A percentile compares a stretch with the other conserved stretches of the same genome.
Conservation (phyloP, 495 filamentous ascomycete genomes). For the Penicillium pancosmium region DNA sequence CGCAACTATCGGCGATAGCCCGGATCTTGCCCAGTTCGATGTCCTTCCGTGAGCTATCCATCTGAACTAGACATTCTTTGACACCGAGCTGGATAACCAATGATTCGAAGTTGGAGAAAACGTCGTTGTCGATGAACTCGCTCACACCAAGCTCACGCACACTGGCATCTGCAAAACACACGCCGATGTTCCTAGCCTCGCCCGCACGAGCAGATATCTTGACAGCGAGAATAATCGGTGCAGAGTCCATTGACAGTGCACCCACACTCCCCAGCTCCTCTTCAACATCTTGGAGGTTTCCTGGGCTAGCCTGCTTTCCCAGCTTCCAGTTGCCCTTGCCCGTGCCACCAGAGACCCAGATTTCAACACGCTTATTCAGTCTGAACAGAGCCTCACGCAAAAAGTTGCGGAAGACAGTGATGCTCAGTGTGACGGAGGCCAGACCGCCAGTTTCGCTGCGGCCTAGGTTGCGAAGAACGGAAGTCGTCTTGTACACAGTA, state of each 20-base stretch:
- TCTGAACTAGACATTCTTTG: constrained; percentile 84
- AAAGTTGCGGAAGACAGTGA: constrained; percentile 94
- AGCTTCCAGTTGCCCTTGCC: constrained; percentile 89
- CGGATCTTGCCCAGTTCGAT: constrained; percentile 85
- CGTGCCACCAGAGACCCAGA: constrained; percentile 68
- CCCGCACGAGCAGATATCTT: constrained; percentile 86
- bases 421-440: constrained; percentile 89
- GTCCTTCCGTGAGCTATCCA: constrained; percentile 79
- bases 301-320: constrained; percentile 87
- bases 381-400: constrained; percentile 91
- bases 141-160: constrained; percentile 94
- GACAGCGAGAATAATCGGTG: constrained; percentile 91
- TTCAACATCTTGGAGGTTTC: constrained; percentile 96
- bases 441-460: constrained; percentile 79
- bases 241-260: constrained; percentile 70
- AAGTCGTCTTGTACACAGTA: constrained; percentile 96
- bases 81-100: constrained; percentile 94
- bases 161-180: constrained; percentile 98
- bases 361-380: constrained; percentile 86
- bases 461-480: constrained; percentile 87
- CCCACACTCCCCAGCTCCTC: constrained; percentile 80
- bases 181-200: constrained; percentile 84
- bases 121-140: constrained; percentile 97
- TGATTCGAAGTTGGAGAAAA: constrained; percentile 98
- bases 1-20: constrained; percentile 87